phyloP scores from a whole-genome alignment of 2,329 filamentous ascomycete genomes.

The Macrophomina tecta region DNA sequence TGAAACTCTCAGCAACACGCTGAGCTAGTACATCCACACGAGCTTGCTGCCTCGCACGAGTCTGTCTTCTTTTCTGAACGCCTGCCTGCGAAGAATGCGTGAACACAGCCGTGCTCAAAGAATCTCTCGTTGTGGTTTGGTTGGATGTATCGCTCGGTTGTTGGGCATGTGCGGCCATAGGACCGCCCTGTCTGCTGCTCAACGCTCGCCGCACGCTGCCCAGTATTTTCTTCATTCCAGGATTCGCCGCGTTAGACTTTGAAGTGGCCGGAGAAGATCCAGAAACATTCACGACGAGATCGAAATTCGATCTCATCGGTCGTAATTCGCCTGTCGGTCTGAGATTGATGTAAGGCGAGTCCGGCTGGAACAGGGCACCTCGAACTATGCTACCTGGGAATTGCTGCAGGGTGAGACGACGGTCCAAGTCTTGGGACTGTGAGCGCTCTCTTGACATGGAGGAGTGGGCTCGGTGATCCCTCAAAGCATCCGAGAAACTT shows the following conservation, averaged over 20 bases:
- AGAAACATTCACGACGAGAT: constrained; percentile 38
- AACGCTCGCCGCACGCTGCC: constrained; percentile 84
- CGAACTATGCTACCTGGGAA: constrained; percentile 85
- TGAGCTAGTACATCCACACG: constrained; percentile 85
- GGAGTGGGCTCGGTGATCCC: constrained; percentile 62
- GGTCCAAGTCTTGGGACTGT: constrained; percentile 1
- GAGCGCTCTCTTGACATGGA: constrained; percentile 5
- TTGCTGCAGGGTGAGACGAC: constrained; percentile 43
- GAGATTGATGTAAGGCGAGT: constrained; percentile 77
- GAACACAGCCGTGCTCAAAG: neutral
- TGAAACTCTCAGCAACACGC: constrained; percentile 78
- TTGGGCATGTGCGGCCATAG: neutral
- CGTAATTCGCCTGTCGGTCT: constrained; percentile 37
- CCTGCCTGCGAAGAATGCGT: constrained; percentile 2
- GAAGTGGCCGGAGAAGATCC: constrained; percentile 32
- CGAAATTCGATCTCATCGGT: constrained; percentile 39
- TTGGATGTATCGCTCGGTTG: constrained; percentile 24
- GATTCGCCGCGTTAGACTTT: constrained; percentile 57
- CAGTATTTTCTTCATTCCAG: constrained; percentile 84
- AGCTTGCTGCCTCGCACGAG: constrained; percentile 51
- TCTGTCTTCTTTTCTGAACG: constrained; percentile 28
- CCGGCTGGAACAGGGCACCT: constrained; percentile 82
- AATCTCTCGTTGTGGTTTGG: constrained; percentile 14
- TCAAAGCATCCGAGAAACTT: constrained; percentile 83
- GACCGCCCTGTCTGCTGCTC: constrained; percentile 60